A percentile compares a stretch with the other conserved stretches of the same genome.
These are phyloP conservation scores for Phytophthora pisi DNA, from an alignment of 352 stramenopile genomes.

Conservation along the genomic window DNA sequence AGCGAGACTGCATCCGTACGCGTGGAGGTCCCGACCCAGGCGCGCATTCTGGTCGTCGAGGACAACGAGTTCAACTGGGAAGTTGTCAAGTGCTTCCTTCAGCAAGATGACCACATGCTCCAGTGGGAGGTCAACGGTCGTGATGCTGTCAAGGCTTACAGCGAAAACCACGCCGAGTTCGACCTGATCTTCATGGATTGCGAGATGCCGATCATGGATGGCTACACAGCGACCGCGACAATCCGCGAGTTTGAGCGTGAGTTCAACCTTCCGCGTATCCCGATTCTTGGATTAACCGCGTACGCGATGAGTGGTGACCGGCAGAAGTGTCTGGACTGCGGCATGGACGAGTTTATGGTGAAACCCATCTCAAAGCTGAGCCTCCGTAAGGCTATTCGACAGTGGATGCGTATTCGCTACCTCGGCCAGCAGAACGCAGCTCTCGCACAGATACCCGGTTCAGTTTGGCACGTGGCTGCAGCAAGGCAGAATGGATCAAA, in stretches of 20 bases:
- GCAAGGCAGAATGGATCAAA: slow-evolving; percentile 17
- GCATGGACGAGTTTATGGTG: slow-evolving; percentile 81
- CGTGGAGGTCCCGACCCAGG: slow-evolving; percentile 42
- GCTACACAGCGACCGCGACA: slow-evolving; percentile 57
- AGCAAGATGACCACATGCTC: slow-evolving; percentile 64
- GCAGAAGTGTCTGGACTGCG: slow-evolving; percentile 64
- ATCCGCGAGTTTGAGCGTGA: slow-evolving; percentile 63
- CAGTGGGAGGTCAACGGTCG: slow-evolving; percentile 69
- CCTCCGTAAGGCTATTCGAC: slow-evolving; percentile 57
- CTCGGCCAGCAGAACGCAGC: slow-evolving; percentile 23
- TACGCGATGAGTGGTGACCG: slow-evolving; percentile 72
- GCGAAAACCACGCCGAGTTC: slow-evolving; percentile 48
- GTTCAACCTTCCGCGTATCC: slow-evolving; percentile 52
- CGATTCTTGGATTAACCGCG: slow-evolving; percentile 63
- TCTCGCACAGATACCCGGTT: slow-evolving; percentile 2
- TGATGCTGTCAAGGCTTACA: slow-evolving; percentile 62
- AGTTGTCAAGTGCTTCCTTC: slow-evolving; percentile 71
- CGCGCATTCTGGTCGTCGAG: slow-evolving; percentile 66
- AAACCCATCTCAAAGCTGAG: slow-evolving; percentile 71
- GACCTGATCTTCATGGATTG: slow-evolving; percentile 79
- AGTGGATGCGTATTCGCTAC: slow-evolving; percentile 68
- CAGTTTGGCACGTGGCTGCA: not conserved
- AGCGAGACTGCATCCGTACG: slow-evolving; percentile 25
- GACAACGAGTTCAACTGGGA: slow-evolving; percentile 82
- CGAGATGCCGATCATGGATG: slow-evolving; percentile 82